Evolutionary conservation across 495 filamentous ascomycete species (phyloP), one percentile per base, ranked within the genome.

Genomic region (Cercophora sp.): DNA sequence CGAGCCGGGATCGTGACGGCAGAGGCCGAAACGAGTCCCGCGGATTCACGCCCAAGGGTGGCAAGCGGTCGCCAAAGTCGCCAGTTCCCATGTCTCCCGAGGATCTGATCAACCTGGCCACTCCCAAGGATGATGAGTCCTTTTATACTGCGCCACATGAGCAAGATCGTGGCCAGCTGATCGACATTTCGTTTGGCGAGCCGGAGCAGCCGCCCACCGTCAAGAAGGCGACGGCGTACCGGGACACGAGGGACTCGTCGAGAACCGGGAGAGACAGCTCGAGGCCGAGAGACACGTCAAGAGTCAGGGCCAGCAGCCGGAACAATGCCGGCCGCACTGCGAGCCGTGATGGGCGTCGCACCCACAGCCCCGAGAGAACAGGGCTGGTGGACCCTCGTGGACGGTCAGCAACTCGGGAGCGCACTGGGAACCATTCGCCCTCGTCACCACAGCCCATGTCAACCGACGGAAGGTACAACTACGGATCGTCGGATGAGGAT

Each of bases 1-100:
- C 70, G 11, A 83, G 76, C 65, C 67, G 82, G 57, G 40, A 25
- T 25, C 1, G 1, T 24, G 22, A 13, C 5, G 84, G 83, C 22
- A 83, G 87, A 35, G 87, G 85, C 16, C 78, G 85, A 31, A 77
- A 75, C 43, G 74, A 77, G 8, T 72, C 78, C 48, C 81, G 84
- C 37, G 87, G 86, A 55, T 87, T 89, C 55, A 86, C 83, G 32
- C 67, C 70, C 47, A 75, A 72, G 61, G 85, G 90, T 24, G 86
- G 88, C 5, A 94, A 95, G 63, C 78, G 88, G 4, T 95, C 91
- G 5, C 91, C 90, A 4, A 92, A 88, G 36, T 95, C 90, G 8
- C 91, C 91, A 0, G 81, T 94, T 10, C 88, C 89, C 15, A 96
- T 96, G 91, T 91, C 89, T 1, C 88, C 89, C 0, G 88, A 95